Evolutionary conservation across 306 rosid species (phyloP), one percentile per base, ranked within the genome.

Genomic region (Carpinus fangiana): DNA sequence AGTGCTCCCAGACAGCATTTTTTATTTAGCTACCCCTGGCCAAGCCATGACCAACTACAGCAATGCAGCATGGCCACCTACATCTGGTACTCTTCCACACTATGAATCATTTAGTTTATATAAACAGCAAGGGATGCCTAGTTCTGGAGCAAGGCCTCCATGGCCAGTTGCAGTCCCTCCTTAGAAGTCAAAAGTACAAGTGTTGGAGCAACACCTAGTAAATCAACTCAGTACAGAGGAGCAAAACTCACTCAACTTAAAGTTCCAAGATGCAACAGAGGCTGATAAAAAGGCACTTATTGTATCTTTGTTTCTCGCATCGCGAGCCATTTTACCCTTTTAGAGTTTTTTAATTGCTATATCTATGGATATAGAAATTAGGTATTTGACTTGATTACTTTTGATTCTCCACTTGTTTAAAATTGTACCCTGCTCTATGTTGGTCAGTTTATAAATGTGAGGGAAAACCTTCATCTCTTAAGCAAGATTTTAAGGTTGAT

Each of bases 161-260:
- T 78, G 82, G 83, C 93, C 96, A 14, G 85, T 79, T 76, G 38
- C 90, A 56, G 83, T 69, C 69, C 84, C 90, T 81, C 84, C 90
- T 85, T 94, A 87, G 57, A 96, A 84, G 84, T 69, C 90, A 89
- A 66, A 66, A 77, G 90, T 93, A 73, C 99, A 97, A 7, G 87
- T 88, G 73, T 85, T 93, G 91, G 99, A 96, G 87, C 91, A 93
- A 83, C 82, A 85, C 82, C 91, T 96, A 82, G 84, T 93, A 43
- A 77, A 82, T 77, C 99, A 96, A 84, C 88, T 93, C 67, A 90
- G 98, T 88, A 88, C 91, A 48, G 98, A 89, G 74, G 98, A 96
- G 90, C 95, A 90, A 84, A 86, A 86, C 79, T 83, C 92, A 16
- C 88, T 93, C 54, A 90, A 84, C 79, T 77, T 84, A 59, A 96